Evolutionary conservation across 2,329 filamentous ascomycete genomes (phyloP).

Genomic region (Myriangium duriaei): DNA sequence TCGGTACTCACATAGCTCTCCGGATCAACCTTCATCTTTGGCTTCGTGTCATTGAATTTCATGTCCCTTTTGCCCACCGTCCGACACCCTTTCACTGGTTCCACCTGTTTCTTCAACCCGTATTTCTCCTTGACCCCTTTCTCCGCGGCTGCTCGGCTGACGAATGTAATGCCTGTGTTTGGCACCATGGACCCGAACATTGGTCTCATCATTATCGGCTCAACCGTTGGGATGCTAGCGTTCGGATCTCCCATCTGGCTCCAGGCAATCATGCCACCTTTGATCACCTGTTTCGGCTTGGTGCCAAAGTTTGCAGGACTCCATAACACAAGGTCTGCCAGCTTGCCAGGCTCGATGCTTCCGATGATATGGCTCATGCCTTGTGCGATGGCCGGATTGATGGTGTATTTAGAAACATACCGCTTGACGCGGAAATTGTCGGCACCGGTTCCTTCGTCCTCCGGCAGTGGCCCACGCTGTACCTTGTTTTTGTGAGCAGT

Average conservation of each 20-base stretch:
- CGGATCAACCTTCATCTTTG: slow-evolving; percentile 81
- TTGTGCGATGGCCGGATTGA: slow-evolving; percentile 85
- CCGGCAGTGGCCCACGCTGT: slow-evolving; percentile 61
- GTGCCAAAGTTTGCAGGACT: slow-evolving; percentile 72
- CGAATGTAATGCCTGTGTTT: slow-evolving; percentile 65
- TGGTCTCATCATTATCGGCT: slow-evolving; percentile 69
- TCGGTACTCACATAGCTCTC: slow-evolving; percentile 57
- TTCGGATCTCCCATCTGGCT: slow-evolving; percentile 59
- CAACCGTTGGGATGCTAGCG: slow-evolving; percentile 66
- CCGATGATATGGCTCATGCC: slow-evolving; percentile 81
- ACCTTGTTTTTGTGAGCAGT: slow-evolving; percentile 94
- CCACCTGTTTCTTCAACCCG: slow-evolving; percentile 63
- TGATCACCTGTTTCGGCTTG: slow-evolving; percentile 70
- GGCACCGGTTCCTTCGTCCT: slow-evolving; percentile 66
- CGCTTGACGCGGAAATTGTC: slow-evolving; percentile 90
- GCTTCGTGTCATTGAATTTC: slow-evolving; percentile 76
- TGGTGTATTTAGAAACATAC: slow-evolving; percentile 90
- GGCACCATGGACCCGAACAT: slow-evolving; percentile 76
- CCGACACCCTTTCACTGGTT: slow-evolving; percentile 66
- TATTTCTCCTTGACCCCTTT: slow-evolving; percentile 59
- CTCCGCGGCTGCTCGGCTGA: slow-evolving; percentile 58
- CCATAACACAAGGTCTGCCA: slow-evolving; percentile 85
- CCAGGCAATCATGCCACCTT: slow-evolving; percentile 75
- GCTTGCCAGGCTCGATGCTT: slow-evolving; percentile 75
- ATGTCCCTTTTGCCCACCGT: slow-evolving; percentile 72